These are phyloP conservation scores for Suhomyces atakaporum DNA, from an alignment of 1,139 yeast genomes.

Conservation along the genomic window DNA sequence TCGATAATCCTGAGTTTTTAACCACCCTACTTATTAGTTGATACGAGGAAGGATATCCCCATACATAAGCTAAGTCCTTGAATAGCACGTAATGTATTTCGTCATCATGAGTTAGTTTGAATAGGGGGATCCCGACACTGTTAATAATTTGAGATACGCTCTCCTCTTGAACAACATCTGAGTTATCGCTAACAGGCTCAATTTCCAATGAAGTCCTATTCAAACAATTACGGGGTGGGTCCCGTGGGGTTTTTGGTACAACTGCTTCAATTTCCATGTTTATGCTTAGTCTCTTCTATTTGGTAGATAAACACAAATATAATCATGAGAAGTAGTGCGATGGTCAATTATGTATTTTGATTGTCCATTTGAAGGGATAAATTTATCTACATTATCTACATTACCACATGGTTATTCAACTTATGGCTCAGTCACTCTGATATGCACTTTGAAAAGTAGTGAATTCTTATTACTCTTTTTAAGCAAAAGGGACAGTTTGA, in stretches of 20 bases:
- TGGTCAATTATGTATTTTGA: too few relatives aligned
- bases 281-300: not conserved
- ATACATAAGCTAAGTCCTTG: conserved; percentile 35
- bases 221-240: conserved; percentile 1
- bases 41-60: conserved; percentile 49
- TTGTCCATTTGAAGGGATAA: not conserved
- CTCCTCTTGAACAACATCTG: not conserved
- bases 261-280: conserved; percentile 6
- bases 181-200: not conserved
- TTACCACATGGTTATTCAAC: too few relatives aligned
- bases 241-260: conserved; percentile 8
- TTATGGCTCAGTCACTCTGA: too few relatives aligned
- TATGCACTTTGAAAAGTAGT: too few relatives aligned
- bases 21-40: conserved; percentile 36
- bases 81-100: conserved; percentile 28
- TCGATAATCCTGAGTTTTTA: conserved; percentile 24
- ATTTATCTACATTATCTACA: too few relatives aligned
- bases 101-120: conserved; percentile 3
- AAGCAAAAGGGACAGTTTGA: too few relatives aligned
- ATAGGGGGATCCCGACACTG: conserved; percentile 10
- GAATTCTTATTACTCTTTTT: too few relatives aligned
- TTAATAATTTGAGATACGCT: conserved; percentile 8
- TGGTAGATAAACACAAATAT: not conserved
- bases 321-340: too few relatives aligned
- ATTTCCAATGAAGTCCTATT: conserved; percentile 6